Evolutionary conservation across 2,329 filamentous ascomycete species (phyloP).

Genomic region (Triangularia verruculosa): DNA sequence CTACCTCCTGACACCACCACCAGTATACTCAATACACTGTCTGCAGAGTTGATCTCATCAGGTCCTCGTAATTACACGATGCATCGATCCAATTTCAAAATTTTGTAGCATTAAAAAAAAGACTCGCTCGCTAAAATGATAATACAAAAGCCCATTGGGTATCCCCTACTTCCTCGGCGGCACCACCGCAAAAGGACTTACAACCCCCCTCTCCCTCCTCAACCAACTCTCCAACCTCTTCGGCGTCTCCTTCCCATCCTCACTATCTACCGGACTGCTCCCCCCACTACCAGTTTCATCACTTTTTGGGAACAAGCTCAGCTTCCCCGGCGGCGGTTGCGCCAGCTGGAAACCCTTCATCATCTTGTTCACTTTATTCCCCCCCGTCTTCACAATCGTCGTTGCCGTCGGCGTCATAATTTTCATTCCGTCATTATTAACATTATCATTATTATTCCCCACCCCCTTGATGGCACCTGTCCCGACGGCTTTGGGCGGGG

Average conservation of each 20-base stretch:
- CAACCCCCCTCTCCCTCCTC: slow-evolving; percentile 32
- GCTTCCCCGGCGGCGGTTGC: slow-evolving; percentile 20
- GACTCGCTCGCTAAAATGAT: neutral
- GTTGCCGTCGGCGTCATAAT: neutral
- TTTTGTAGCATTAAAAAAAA: neutral
- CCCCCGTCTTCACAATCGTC: neutral
- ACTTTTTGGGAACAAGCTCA: slow-evolving; percentile 30
- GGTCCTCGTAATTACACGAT: neutral
- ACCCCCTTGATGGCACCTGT: neutral
- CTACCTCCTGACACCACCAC: neutral
- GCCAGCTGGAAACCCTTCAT: slow-evolving; percentile 15
- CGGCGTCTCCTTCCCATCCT: slow-evolving; percentile 14
- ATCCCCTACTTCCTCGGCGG: neutral
- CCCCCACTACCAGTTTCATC: neutral
- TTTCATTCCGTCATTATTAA: neutral
- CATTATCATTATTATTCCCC: neutral
- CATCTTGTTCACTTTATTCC: neutral
- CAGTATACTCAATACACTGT: neutral
- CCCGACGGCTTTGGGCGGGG: neutral
- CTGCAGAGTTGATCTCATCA: neutral
- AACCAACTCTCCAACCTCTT: slow-evolving; percentile 34
- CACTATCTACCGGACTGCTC: neutral
- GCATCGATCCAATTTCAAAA: neutral
- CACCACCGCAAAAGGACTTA: slow-evolving; percentile 35
- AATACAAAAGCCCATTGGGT: neutral